Evolutionary conservation across 345 rosid species (phyloP), one percentile per base, ranked within the genome.

Genomic region (Toxicodendron radicans): DNA sequence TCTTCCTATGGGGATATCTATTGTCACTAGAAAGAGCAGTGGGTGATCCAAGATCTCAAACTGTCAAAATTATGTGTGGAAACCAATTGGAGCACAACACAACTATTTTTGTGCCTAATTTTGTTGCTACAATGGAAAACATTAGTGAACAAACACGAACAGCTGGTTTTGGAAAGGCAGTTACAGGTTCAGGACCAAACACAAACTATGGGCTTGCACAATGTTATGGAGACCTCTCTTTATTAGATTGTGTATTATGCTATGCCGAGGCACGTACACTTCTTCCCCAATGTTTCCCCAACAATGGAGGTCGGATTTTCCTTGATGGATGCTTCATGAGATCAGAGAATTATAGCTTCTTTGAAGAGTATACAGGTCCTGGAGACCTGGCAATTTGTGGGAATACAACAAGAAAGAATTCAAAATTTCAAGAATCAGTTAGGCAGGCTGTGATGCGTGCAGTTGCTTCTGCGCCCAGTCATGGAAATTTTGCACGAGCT

Each of bases 291-390:
- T 95, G 99, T 83, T 95, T 87, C 75, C 99, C 99, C 38, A 5
- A 66, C 77, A 92, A 85, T 32, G 90, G 94, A 0, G 99, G 98
- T 8, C 76, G 93, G 63, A 87, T 95, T 79, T 95, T 62, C 66
- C 97, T 92, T 11, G 98, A 95, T 3, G 99, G 99, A 1, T 95
- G 99, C 82, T 95, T 95, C 87, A 91, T 95, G 99, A 85, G 99
- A 79, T 74, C 91, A 1, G 87, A 83, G 86, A 95, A 95, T 76
- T 95, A 92, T 58, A 91, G 94, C 79, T 95, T 92, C 82, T 92
- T 78, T 48, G 74, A 82, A 49, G 90, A 95, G 79, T 86, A 84
- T 60, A 82, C 32, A 18, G 97, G 99, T 10, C 84, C 88, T 3
- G 70, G 64, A 27, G 99, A 95, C 54, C 68, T 5, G 21, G 82